phyloP scores from a whole-genome alignment of 768 basidiomycete genomes.

The Suillus occidentalis region DNA sequence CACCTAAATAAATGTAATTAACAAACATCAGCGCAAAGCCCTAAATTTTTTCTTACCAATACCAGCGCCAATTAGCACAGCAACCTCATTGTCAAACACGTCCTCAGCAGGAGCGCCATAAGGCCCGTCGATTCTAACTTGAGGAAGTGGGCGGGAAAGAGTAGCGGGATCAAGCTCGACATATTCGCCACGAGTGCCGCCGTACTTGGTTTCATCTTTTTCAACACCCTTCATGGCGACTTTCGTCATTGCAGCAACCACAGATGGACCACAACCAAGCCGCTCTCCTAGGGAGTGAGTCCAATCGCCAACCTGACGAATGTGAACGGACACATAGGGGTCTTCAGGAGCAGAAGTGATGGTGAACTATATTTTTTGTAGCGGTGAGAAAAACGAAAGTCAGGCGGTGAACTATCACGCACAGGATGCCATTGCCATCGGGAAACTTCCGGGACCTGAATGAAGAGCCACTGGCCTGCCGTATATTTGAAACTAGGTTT shows the following conservation, averaged over 20 bases:
- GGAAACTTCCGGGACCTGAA: conserved; percentile 86
- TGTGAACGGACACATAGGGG: conserved; percentile 87
- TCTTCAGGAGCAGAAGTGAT: conserved; percentile 96
- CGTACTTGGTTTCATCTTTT: conserved; percentile 48
- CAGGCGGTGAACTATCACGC: conserved; percentile 29
- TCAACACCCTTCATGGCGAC: conserved; percentile 77
- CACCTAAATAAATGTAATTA: conserved; percentile 44
- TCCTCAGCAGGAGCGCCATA: conserved; percentile 94
- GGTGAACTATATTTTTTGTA: conserved; percentile 60
- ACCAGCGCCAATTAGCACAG: conserved; percentile 90
- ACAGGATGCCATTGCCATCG: conserved; percentile 94
- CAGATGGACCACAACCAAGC: conserved; percentile 76
- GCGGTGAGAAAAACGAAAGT: neutral
- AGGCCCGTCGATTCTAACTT: conserved; percentile 83
- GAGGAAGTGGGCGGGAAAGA: conserved; percentile 57
- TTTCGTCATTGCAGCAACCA: conserved; percentile 76
- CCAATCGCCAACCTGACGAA: conserved; percentile 92
- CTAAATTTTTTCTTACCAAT: conserved; percentile 58
- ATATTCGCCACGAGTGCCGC: conserved; percentile 69
- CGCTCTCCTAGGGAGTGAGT: conserved; percentile 82
- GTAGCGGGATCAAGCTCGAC: conserved; percentile 67
- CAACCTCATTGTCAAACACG: conserved; percentile 83
- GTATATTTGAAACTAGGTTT: conserved; percentile 93
- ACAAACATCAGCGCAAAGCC: neutral
- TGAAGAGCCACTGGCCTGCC: conserved; percentile 89